Evolutionary conservation across 257 asterid genomes (phyloP).

Genomic region (Verbena officinalis): DNA sequence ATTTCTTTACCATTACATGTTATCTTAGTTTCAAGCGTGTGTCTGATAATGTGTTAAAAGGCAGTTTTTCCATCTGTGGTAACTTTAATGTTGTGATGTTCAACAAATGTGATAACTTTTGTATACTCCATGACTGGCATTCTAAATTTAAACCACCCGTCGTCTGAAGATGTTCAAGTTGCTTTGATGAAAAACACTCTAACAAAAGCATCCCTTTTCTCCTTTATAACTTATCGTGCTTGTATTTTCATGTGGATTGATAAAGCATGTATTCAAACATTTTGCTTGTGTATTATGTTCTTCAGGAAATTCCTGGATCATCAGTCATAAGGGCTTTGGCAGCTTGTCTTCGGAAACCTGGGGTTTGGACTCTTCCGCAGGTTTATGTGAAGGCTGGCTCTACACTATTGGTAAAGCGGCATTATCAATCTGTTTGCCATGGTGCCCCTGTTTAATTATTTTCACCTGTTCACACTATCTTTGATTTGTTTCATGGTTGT

Average conservation of each 20-base stretch:
- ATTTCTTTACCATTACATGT: not conserved
- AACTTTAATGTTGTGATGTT: not conserved
- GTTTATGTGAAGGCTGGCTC: conserved; percentile 67
- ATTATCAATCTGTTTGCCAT: conserved; percentile 9
- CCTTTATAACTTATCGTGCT: not conserved
- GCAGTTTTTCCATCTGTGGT: not conserved
- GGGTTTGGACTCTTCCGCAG: conserved; percentile 62
- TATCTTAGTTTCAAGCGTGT: not conserved
- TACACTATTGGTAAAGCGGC: conserved; percentile 52
- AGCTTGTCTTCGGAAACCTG: conserved; percentile 54
- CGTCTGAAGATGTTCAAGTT: not conserved
- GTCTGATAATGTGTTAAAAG: conserved; percentile 2
- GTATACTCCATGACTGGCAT: not conserved
- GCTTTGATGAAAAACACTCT: not conserved
- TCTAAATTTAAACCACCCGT: conserved; percentile 1
- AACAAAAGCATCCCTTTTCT: no score
- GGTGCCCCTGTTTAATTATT: not conserved
- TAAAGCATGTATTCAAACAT: not conserved
- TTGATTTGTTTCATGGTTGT: not conserved
- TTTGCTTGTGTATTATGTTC: conserved; percentile 11
- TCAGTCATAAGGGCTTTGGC: conserved; percentile 50
- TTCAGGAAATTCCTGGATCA: conserved; percentile 64
- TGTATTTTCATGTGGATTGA: not conserved
- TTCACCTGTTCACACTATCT: not conserved
- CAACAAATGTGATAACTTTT: conserved; percentile 3